A percentile compares a stretch with the other conserved stretches of the same genome.
Evolutionary conservation across 2,329 filamentous ascomycete genomes (phyloP).

Genomic region (Aureobasidium vineae): DNA sequence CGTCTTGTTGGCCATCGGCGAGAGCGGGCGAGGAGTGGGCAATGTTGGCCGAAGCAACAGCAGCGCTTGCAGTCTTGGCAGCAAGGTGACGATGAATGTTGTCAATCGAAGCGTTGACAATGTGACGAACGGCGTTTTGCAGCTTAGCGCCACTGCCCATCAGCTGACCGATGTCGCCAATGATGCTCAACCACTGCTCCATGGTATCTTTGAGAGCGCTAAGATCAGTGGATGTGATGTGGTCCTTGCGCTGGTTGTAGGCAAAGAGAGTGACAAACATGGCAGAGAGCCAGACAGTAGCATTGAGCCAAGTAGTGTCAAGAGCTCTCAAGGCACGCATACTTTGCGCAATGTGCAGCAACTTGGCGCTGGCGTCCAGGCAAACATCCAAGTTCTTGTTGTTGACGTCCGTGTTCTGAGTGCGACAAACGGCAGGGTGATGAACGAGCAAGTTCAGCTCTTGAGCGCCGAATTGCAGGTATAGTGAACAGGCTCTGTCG

Average conservation of each 20-base stretch:
- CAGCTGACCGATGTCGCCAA: constrained; percentile 65
- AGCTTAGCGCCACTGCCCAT: constrained; percentile 57
- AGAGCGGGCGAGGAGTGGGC: constrained; percentile 23
- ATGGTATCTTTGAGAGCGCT: constrained; percentile 64
- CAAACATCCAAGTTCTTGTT: constrained; percentile 57
- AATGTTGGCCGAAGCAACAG: constrained; percentile 40
- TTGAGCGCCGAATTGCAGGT: constrained; percentile 51
- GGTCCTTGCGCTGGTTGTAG: constrained; percentile 64
- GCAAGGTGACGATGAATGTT: constrained; percentile 48
- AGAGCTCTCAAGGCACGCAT: constrained; percentile 65
- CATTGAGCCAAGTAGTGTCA: constrained; percentile 76
- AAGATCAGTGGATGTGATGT: constrained; percentile 59
- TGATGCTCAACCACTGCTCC: constrained; percentile 65
- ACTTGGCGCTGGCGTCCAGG: constrained; percentile 62
- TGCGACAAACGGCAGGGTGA: constrained; percentile 53
- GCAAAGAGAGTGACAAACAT: constrained; percentile 71
- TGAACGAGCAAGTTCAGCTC: constrained; percentile 53
- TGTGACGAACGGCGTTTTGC: constrained; percentile 49
- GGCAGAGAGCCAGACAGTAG: constrained; percentile 68
- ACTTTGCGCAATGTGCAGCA: constrained; percentile 60
- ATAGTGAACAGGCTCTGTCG: constrained; percentile 50
- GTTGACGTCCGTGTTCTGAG: constrained; percentile 59
- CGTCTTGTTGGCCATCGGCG: neutral
- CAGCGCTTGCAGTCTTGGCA: constrained; percentile 44
- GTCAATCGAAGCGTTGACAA: constrained; percentile 51